Evolutionary conservation across 768 basidiomycete species (phyloP), one percentile per base, ranked within the genome.

Genomic region (Suillus sp.): DNA sequence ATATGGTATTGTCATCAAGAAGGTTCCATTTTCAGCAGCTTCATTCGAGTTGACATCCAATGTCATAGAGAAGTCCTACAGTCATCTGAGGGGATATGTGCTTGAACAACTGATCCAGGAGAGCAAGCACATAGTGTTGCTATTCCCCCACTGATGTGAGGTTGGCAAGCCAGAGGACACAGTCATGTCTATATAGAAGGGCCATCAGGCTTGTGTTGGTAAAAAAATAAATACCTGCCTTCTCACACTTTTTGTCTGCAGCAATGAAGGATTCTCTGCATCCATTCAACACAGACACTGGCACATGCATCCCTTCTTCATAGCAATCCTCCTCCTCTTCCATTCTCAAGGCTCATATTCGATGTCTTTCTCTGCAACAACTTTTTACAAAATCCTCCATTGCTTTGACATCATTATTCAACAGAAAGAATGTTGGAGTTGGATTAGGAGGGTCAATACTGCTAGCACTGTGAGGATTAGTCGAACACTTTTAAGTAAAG

Each of bases 231-330:
- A 55, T 65, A 11, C 67, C 63, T 8, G 74, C 75, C 62, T 66
- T 67, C n/a, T 64, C 40, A 25, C 57, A 51, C 32, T 58, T 60
- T 63, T 66, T 61, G 20, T 66, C 62, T 18, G 62, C 65, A n/a
- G 64, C 68, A 9, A 57, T 13, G 57, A 78, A 79, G n/a, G 73
- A 73, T 1, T 70, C 70, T 35, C 70, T 35, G 59, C 78, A 79
- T 10, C 59, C 75, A 67, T 79, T 69, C 4, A 79, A 68, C 8
- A 75, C 70, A 32, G 74, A 70, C 5, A 60, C 63, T 7, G 76
- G 73, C 0, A 78, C 70, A 30, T 54, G 61, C 62, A 76, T 69
- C 8, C 64, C 65, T 25, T 51, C 35, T 59, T 76, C 71, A 65
- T 58, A 68, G n/a, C 11, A 27, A 30, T 69, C 61, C 38, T 65